phyloP scores from a whole-genome alignment of 2,329 filamentous ascomycete species.

The Fusarium sp. region DNA sequence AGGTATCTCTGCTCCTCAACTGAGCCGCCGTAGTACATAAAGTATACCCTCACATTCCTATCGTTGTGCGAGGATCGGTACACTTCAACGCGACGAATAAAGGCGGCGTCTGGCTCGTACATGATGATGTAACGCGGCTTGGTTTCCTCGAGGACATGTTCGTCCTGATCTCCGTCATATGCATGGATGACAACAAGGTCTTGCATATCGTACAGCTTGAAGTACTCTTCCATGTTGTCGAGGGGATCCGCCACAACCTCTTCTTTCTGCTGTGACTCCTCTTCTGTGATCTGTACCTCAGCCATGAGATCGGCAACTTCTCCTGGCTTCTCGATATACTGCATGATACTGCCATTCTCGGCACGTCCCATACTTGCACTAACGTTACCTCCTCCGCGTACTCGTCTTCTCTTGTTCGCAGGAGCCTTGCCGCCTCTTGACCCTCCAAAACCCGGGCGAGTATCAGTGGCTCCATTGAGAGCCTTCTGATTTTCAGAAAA shows the following conservation, averaged over 20 bases:
- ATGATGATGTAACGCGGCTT: slow-evolving; percentile 96
- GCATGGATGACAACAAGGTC: slow-evolving; percentile 90
- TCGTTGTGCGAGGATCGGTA: slow-evolving; percentile 95
- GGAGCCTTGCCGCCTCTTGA: slow-evolving; percentile 71
- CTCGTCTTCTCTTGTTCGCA: slow-evolving; percentile 84
- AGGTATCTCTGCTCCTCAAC: slow-evolving; percentile 97
- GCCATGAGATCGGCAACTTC: slow-evolving; percentile 87
- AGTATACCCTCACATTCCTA: slow-evolving; percentile 91
- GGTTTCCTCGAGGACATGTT: slow-evolving; percentile 94
- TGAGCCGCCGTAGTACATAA: slow-evolving; percentile 94
- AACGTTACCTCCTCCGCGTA: slow-evolving; percentile 79
- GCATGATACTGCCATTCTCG: slow-evolving; percentile 78
- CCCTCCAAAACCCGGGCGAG: slow-evolving; percentile 57
- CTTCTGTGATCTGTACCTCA: slow-evolving; percentile 83
- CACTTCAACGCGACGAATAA: slow-evolving; percentile 93
- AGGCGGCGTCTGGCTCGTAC: slow-evolving; percentile 96
- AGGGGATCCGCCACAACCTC: slow-evolving; percentile 81
- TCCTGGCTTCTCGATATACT: slow-evolving; percentile 83
- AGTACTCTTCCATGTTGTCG: slow-evolving; percentile 92
- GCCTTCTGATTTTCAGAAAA: slow-evolving; percentile 85
- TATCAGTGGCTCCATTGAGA: slow-evolving; percentile 73
- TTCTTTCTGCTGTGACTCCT: slow-evolving; percentile 79
- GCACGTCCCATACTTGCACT: slow-evolving; percentile 70
- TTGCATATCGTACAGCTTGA: slow-evolving; percentile 90
- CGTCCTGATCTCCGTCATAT: slow-evolving; percentile 95